These are phyloP conservation scores for Aspergillus transmontanensis DNA, from an alignment of 2,329 filamentous ascomycete species.

Conservation along the genomic window DNA sequence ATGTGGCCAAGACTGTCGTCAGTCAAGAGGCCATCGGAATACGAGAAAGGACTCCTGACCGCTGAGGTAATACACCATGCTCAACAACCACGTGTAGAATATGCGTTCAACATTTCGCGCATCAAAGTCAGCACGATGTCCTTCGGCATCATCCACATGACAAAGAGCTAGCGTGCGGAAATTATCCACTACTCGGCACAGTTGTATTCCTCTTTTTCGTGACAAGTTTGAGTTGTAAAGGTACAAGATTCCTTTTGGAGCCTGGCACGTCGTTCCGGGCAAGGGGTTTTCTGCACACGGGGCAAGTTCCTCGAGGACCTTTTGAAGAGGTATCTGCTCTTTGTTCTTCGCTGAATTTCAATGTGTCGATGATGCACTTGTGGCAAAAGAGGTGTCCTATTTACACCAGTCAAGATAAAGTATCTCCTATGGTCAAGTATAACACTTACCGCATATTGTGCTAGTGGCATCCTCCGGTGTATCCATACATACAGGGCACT, in stretches of 20 bases:
- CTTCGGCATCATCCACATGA: not conserved
- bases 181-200: not conserved
- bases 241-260: slow-evolving; percentile 39
- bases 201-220: slow-evolving; percentile 28
- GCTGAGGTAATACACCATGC: not conserved
- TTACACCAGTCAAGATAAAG: slow-evolving; percentile 11
- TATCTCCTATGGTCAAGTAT: not conserved
- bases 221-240: slow-evolving; percentile 40
- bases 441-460: slow-evolving; percentile 59
- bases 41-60: not conserved
- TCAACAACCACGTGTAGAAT: not conserved
- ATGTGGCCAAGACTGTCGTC: not conserved
- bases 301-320: slow-evolving; percentile 43
- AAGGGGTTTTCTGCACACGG: slow-evolving; percentile 48
- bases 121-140: not conserved
- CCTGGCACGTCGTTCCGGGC: slow-evolving; percentile 40
- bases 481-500: slow-evolving; percentile 67
- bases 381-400: slow-evolving; percentile 67
- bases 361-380: slow-evolving; percentile 62
- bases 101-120: not conserved
- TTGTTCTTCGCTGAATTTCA: slow-evolving; percentile 58
- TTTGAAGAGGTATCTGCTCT: slow-evolving; percentile 37
- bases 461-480: slow-evolving; percentile 60
- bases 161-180: too few relatives aligned
- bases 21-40: not conserved